These are phyloP conservation scores for Globisporangium takayamanum DNA, from an alignment of 352 stramenopile species.

Conservation along the genomic window DNA sequence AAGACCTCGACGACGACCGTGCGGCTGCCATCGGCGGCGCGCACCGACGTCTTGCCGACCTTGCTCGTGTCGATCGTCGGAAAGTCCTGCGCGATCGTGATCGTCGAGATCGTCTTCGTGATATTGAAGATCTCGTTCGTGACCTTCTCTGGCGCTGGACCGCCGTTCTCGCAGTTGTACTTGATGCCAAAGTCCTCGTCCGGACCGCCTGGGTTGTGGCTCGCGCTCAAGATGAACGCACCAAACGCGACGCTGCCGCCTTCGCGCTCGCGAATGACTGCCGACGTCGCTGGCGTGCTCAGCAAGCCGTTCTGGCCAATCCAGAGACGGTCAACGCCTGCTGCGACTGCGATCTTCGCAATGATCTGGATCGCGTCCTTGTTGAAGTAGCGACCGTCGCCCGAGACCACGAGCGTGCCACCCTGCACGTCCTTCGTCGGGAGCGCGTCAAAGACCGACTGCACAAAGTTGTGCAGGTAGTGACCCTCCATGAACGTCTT, in stretches of 20 bases:
- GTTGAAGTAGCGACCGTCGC: constrained; percentile 92
- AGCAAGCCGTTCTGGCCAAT: constrained; percentile 94
- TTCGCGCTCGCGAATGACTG: constrained; percentile 94
- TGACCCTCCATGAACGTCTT: constrained; percentile 97
- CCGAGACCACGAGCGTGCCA: constrained; percentile 95
- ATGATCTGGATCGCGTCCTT: constrained; percentile 96
- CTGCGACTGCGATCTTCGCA: constrained; percentile 94
- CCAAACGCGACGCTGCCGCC: constrained; percentile 90
- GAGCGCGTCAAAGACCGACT: constrained; percentile 95
- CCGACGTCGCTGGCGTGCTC: constrained; percentile 96
- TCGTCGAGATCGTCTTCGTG: constrained; percentile 92
- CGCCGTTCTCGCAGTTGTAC: constrained; percentile 98
- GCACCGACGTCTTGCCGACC: constrained; percentile 59
- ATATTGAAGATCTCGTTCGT: constrained; percentile 96
- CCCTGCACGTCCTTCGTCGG: constrained; percentile 91
- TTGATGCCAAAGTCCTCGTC: constrained; percentile 99
- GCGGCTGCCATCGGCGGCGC: constrained; percentile 85
- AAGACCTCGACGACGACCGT: constrained; percentile 96
- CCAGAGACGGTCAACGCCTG: constrained; percentile 94
- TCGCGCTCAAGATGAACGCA: constrained; percentile 97
- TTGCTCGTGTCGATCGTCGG: constrained; percentile 67
- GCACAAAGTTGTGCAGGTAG: constrained; percentile 99
- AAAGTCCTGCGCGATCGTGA: constrained; percentile 89
- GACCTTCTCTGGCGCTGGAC: constrained; percentile 95
- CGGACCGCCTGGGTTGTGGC: constrained; percentile 97